Evolutionary conservation across 768 basidiomycete genomes (phyloP), one percentile per base, ranked within the genome.

Genomic region (Amanita polypyramis): DNA sequence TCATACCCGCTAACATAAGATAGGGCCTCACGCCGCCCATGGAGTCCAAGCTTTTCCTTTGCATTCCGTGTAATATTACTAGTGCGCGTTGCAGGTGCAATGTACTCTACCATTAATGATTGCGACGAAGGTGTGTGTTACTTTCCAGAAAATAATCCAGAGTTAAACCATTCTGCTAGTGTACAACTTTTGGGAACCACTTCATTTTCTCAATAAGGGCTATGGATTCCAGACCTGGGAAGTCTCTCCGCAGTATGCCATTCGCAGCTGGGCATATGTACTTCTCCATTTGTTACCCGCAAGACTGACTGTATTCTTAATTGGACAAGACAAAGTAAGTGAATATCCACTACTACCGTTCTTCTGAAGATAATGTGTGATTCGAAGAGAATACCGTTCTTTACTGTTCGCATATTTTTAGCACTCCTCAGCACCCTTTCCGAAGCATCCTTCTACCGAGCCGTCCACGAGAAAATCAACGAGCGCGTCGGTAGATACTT

Each of bases 171-270:
- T 38, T 43, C n/a, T 46, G 19, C 42, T 45, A 99, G 96, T 96
- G 10, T 99, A 82, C 75, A 99, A 99, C 66, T 99, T 96, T 65
- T 98, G 91, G 91, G 96, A 98, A 60, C 96, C 96, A 15, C 68
- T 99, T 12, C 96, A 99, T 66, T 94, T 93, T 60, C 72, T 96
- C 49, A 78, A 83, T 50, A 69, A 80, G 49, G 91, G 90, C 20
- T 73, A 81, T 51, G 96, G 88, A 6, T 97, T 99, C 64, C 95
- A 98, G 65, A 98, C 96, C 0, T 99, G 96, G 96, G 96, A 99
- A 61, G 79, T 89, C 4, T 87, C 93, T 7, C 93, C 96, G 9
- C 68, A 74, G 45, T 96, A 83, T 60, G 81, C 93, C n/a, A 81
- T 99, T 54, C 74, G 96, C 54, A 94, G 91, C 54, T 98, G 93